Percentiles rank a stretch among this genome's conserved stretches.
Evolutionary conservation across 2,329 filamentous ascomycete species (phyloP).

Genomic region (Colletotrichum karsti): DNA sequence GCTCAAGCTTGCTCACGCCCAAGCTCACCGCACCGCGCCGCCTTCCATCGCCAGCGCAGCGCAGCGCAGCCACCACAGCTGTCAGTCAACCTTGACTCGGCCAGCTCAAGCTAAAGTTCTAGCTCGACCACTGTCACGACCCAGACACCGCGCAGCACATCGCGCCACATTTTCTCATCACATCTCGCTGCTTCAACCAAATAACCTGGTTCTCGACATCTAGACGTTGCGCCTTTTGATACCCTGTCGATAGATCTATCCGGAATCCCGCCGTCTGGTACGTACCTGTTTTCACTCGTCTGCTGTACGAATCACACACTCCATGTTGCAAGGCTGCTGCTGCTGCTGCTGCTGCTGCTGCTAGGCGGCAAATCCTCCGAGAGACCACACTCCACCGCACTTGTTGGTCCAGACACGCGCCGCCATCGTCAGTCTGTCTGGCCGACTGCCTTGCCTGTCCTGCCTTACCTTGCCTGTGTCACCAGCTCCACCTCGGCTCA

Average conservation of each 20-base stretch:
- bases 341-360: slow-evolving; percentile 10
- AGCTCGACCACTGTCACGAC: neutral
- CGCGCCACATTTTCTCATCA: neutral
- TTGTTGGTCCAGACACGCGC: neutral
- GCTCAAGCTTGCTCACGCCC: too few relatives aligned
- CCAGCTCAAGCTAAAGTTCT: neutral
- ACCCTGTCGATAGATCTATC: slow-evolving; percentile 22
- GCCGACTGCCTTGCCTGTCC: too few relatives aligned
- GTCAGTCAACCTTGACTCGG: neutral
- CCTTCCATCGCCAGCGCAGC: too few relatives aligned
- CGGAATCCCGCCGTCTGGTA: slow-evolving; percentile 10
- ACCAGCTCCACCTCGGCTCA: neutral
- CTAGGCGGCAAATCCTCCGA: slow-evolving; percentile 15
- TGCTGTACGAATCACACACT: slow-evolving; percentile 12
- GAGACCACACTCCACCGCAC: neutral
- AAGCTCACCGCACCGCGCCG: too few relatives aligned
- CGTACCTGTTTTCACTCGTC: slow-evolving; percentile 14
- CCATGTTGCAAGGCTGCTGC: slow-evolving; percentile 15
- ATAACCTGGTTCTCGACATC: neutral
- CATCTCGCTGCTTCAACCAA: neutral
- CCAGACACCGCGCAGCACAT: neutral
- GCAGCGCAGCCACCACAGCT: too few relatives aligned
- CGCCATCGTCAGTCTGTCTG: slow-evolving; percentile 4
- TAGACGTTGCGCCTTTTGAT: slow-evolving; percentile 22
- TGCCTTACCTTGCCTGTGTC: slow-evolving; percentile 2